Base-by-base conservation (phyloP, 208 protist genomes). In the Wallacemonas sp. region DNA sequence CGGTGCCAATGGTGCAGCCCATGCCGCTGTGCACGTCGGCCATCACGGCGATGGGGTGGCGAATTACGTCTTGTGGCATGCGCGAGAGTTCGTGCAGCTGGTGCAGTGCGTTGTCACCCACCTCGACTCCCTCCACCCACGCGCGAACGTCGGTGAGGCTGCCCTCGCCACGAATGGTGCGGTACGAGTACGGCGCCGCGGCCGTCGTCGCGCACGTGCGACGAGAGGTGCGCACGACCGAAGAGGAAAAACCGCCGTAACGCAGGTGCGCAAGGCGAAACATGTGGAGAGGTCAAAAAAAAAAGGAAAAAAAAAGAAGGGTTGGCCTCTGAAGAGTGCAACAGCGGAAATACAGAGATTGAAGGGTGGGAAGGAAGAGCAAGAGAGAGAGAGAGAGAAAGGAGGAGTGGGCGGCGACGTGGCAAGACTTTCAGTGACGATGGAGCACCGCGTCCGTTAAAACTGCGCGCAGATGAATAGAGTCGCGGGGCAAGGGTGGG, bases 21-120 rank as follows among this genome's bases (percentile, higher is more conserved):
- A 87, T 84, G 48, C 92, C 90, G 5, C 79, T 71, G 66, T 97
- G 92, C 16, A 94, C 87, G 66, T 97, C 92, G 8, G 92, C 90
- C 92, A 97, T 96, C 14, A 92, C 87, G 0, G 85, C 87, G 54
- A 96, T 76, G 4, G 84, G 88, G 38, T 88, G 77, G 1, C 69
- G 82, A 48, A 95, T 78, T 32, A 95, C 64, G 32, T 71, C 38
- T 2, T 55, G 54, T 29, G 65, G 61, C 79, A 95, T 76, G 46
- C 57, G 74, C 11, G 82, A 77, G 12, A 92, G 72, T 29, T 81
- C 67, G 25, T 55, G 48, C 0, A 95, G 70, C 70, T 95, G 89
- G 46, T 83, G 75, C 49, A 74, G 39, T 7, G 86, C 84, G 0
- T 68, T 71, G 1, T 69, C 70, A 39, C 89, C 86, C 64, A 93